phyloP scores from a whole-genome alignment of 768 basidiomycete genomes.

The Boletus eberwhitei region DNA sequence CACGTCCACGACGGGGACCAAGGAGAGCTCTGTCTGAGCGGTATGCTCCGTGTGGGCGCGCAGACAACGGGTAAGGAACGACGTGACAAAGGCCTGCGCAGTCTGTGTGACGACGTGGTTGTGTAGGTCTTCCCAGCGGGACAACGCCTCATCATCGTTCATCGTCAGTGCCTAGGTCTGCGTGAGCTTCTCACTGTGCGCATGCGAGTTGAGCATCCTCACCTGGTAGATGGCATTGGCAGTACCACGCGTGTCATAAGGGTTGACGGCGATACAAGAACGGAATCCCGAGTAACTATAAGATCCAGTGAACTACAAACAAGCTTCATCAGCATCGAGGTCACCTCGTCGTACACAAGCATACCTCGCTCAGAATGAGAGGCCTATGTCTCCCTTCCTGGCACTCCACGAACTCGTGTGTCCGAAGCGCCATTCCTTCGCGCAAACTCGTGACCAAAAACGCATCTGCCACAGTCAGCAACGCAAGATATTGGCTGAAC shows the following conservation, averaged over 20 bases:
- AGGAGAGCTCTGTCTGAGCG: conserved; percentile 24
- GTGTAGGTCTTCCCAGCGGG: conserved; percentile 84
- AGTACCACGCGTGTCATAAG: conserved; percentile 82
- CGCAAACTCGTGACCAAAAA: conserved; percentile 82
- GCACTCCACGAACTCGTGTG: conserved; percentile 84
- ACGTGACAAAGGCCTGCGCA: conserved; percentile 77
- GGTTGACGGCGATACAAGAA: conserved; percentile 83
- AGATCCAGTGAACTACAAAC: conserved; percentile 70
- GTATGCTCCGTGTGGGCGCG: conserved; percentile 71
- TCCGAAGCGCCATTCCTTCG: conserved; percentile 82
- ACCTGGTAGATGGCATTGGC: conserved; percentile 70
- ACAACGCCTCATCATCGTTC: conserved; percentile 65
- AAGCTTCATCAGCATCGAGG: background rate
- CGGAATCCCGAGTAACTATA: conserved; percentile 87
- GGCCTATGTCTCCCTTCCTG: conserved; percentile 68
- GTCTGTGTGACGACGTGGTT: conserved; percentile 84
- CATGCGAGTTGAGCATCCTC: background rate
- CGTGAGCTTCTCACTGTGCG: conserved; percentile 1
- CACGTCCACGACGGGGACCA: conserved; percentile 42
- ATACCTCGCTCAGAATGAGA: conserved; percentile 74
- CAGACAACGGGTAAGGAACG: conserved; percentile 72
- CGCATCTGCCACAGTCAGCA: conserved; percentile 79
- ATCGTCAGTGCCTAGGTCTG: conserved; percentile 61
- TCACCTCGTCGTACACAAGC: conserved; percentile 13
- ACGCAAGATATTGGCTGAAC: conserved; percentile 80